Evolutionary conservation across 768 basidiomycete species (phyloP).

Genomic region (Suillus subaureus): DNA sequence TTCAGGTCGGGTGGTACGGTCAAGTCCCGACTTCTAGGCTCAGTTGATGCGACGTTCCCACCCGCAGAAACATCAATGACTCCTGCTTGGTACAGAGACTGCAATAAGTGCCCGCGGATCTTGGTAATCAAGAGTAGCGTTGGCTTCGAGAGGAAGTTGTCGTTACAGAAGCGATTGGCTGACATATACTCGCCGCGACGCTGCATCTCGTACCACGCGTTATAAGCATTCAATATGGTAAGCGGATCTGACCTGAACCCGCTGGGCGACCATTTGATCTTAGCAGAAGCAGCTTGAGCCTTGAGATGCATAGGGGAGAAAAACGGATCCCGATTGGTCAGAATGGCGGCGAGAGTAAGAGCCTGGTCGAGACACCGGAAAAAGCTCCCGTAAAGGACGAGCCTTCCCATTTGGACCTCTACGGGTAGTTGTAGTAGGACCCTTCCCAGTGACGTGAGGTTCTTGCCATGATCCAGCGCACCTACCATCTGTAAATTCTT

Average conservation of each 20-base stretch:
- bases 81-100: slow-evolving; percentile 76
- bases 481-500: slow-evolving; percentile 81
- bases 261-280: slow-evolving; percentile 75
- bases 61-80: slow-evolving; percentile 83
- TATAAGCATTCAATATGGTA: slow-evolving; percentile 78
- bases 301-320: slow-evolving; percentile 79
- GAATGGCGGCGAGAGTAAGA: slow-evolving; percentile 86
- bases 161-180: slow-evolving; percentile 76
- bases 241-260: slow-evolving; percentile 87
- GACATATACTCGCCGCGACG: slow-evolving; percentile 59
- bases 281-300: slow-evolving; percentile 66
- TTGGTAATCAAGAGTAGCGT: slow-evolving; percentile 80
- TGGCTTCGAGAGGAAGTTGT: slow-evolving; percentile 90
- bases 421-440: slow-evolving; percentile 89
- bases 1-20: slow-evolving; percentile 70
- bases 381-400: slow-evolving; percentile 88
- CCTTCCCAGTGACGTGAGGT: slow-evolving; percentile 83
- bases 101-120: slow-evolving; percentile 76
- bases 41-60: slow-evolving; percentile 39
- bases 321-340: slow-evolving; percentile 91
- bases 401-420: slow-evolving; percentile 86
- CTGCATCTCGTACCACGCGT: slow-evolving; percentile 78
- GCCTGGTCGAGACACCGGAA: slow-evolving; percentile 91
- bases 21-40: slow-evolving; percentile 35
- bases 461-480: slow-evolving; percentile 74